Conservation (phyloP, 305 asterid genomes). For the Solanum aculeatissimum region DNA sequence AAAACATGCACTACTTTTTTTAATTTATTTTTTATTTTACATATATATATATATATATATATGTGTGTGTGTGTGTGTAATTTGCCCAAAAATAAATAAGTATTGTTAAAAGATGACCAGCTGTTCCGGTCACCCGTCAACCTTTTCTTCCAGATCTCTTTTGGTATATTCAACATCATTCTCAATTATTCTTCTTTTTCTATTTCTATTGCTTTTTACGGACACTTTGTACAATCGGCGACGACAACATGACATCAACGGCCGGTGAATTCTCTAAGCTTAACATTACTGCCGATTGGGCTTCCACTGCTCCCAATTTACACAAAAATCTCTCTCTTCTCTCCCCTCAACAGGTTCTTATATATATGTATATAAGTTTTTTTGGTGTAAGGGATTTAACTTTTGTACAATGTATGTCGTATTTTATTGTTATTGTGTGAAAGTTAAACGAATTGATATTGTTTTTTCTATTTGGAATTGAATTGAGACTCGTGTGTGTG, state of each 20-base stretch:
- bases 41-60: no score
- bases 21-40: no score
- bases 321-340: constrained; percentile 37
- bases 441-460: not conserved
- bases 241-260: not conserved
- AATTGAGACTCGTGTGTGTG: not conserved
- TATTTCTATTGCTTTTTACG: no score
- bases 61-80: fast-evolving
- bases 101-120: not conserved
- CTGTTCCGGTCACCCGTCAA: not conserved
- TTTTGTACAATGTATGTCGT: not conserved
- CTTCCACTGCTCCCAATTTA: constrained; percentile 16
- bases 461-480: not conserved
- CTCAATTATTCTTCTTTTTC: not conserved
- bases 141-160: not conserved
- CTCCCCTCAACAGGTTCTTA: constrained; percentile 48
- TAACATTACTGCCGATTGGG: constrained; percentile 7
- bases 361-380: no score
- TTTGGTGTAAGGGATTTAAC: not conserved
- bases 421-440: not conserved
- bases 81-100: not conserved
- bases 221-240: not conserved
- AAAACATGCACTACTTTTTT: no score
- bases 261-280: constrained; percentile 14
- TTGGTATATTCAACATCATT: not conserved